phyloP scores from a whole-genome alignment of 495 filamentous ascomycete genomes.

The Penicillium flavigenum region DNA sequence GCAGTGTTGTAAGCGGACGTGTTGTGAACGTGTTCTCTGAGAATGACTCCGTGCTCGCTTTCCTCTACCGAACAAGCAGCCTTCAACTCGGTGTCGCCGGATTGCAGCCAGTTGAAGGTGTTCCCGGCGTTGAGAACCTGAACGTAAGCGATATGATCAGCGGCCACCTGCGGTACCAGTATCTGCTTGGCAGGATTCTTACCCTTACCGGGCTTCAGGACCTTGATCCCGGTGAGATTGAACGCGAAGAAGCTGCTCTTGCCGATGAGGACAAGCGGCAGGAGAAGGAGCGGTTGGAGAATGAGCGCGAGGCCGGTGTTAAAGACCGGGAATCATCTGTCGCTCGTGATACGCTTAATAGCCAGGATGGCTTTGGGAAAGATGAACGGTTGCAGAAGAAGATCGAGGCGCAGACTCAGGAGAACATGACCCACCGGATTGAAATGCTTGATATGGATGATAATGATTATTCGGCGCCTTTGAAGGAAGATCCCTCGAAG shows the following conservation, averaged over 20 bases:
- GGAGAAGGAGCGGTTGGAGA: constrained; percentile 47
- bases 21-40: constrained; percentile 75
- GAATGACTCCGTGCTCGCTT: constrained; percentile 74
- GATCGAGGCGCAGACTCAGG: constrained; percentile 52
- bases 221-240: constrained; percentile 54
- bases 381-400: constrained; percentile 43
- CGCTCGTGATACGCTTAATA: constrained; percentile 32
- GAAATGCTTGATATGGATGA: constrained; percentile 28
- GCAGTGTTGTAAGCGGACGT: constrained; percentile 69
- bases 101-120: constrained; percentile 61
- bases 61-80: constrained; percentile 74
- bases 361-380: constrained; percentile 37
- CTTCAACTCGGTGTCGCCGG: constrained; percentile 77
- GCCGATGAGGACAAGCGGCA: constrained; percentile 56
- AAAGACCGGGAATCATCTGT: constrained; percentile 38
- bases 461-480: constrained; percentile 23
- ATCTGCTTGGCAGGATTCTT: constrained; percentile 66
- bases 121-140: constrained; percentile 72
- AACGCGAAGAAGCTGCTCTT: constrained; percentile 57
- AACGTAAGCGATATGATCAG: constrained; percentile 70
- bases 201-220: constrained; percentile 66
- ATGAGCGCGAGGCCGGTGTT: constrained; percentile 46
- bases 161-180: constrained; percentile 72
- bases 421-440: constrained; percentile 39
- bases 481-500: constrained; percentile 23